Evolutionary conservation across 2,329 filamentous ascomycete genomes (phyloP).

Genomic region (Ascochyta lentis): DNA sequence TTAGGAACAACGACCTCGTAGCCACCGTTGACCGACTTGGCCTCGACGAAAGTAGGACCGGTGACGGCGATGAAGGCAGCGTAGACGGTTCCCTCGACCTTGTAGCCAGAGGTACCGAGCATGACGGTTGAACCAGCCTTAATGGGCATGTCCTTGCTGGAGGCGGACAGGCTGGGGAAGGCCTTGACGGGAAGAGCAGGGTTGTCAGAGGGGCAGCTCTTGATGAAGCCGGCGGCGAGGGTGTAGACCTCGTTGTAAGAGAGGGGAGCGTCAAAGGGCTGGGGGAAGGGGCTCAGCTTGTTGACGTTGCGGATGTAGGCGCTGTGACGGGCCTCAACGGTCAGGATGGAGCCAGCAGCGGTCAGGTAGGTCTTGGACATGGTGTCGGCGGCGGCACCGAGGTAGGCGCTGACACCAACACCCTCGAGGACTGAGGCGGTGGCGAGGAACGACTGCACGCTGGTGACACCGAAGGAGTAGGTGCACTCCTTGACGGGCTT

Average conservation of each 20-base stretch:
- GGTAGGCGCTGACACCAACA: slow-evolving; percentile 66
- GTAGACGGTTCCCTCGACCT: slow-evolving; percentile 30
- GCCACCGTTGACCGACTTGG: slow-evolving; percentile 21
- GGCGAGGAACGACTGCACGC: slow-evolving; percentile 59
- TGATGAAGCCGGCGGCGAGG: slow-evolving; percentile 69
- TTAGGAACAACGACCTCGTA: slow-evolving; percentile 29
- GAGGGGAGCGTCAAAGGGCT: slow-evolving; percentile 67
- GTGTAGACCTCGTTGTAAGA: slow-evolving; percentile 67
- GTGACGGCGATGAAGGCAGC: slow-evolving; percentile 35
- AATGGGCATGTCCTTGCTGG: slow-evolving; percentile 21
- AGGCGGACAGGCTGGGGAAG: slow-evolving; percentile 58
- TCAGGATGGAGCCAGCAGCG: slow-evolving; percentile 67
- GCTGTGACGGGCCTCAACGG: slow-evolving; percentile 69
- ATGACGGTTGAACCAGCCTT: slow-evolving; percentile 24
- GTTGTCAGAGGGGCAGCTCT: slow-evolving; percentile 62
- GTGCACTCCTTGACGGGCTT: slow-evolving; percentile 61
- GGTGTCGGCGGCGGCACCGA: slow-evolving; percentile 67
- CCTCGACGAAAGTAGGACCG: slow-evolving; percentile 29
- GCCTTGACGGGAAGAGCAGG: slow-evolving; percentile 65
- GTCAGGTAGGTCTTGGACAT: slow-evolving; percentile 65
- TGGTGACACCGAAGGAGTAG: slow-evolving; percentile 62
- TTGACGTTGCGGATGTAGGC: slow-evolving; percentile 64
- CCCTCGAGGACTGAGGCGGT: slow-evolving; percentile 62
- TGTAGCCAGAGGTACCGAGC: slow-evolving; percentile 24
- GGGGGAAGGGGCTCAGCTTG: slow-evolving; percentile 61